Percentiles rank a stretch among this genome's conserved stretches.
Conservation (phyloP, 345 rosid genomes). For the Salix udensis region DNA sequence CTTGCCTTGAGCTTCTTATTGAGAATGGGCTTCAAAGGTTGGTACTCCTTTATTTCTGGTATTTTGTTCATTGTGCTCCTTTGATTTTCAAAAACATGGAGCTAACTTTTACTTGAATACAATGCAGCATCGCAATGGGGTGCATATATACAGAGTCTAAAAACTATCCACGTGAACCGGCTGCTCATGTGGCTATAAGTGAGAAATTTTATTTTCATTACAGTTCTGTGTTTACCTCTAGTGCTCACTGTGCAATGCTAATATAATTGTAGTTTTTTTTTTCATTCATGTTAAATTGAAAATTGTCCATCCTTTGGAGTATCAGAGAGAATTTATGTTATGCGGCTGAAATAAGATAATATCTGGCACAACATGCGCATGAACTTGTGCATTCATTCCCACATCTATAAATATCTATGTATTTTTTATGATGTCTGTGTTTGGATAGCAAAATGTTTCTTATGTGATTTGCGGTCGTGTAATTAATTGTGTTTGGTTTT, state of each 20-base stretch:
- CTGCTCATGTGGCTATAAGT: constrained; percentile 98
- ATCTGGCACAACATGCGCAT: neutral
- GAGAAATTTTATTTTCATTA: constrained; percentile 30
- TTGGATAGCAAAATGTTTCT: neutral
- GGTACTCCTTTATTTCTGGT: constrained; percentile 10
- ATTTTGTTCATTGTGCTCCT: neutral
- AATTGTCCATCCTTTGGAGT: neutral
- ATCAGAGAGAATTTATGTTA: neutral
- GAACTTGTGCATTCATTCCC: neutral
- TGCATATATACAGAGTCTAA: constrained; percentile 92
- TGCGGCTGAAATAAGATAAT: neutral
- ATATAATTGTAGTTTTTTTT: neutral
- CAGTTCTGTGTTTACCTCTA: neutral
- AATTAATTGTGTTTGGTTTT: constrained; percentile 16
- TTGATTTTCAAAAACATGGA: neutral
- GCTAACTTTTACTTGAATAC: constrained; percentile 30
- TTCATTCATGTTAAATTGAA: neutral
- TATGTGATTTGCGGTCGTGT: neutral
- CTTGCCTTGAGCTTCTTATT: constrained; percentile 91
- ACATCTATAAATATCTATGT: neutral
- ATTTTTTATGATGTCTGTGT: constrained; percentile 6
- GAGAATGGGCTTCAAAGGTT: constrained; percentile 86
- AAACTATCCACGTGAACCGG: constrained; percentile 97
- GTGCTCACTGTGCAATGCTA: neutral
- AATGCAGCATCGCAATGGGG: constrained; percentile 83